Conservation (phyloP, 2,329 filamentous ascomycete species). For the Aspergillus cejpii region DNA sequence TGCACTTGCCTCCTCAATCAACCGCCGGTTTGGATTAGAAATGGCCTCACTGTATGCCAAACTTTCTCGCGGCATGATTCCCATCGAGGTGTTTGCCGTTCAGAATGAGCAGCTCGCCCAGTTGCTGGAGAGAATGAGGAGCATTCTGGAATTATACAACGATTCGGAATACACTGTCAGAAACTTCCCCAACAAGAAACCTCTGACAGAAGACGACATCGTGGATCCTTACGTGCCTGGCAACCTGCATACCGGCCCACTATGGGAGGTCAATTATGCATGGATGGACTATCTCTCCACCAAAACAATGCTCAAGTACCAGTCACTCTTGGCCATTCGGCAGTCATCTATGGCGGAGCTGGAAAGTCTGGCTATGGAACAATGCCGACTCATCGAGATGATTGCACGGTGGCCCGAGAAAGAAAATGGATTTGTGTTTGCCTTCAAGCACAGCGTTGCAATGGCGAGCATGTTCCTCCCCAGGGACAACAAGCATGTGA, state of each 20-base stretch:
- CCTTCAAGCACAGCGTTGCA: constrained; percentile 67
- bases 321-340: constrained; percentile 55
- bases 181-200: constrained; percentile 52
- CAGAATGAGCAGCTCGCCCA: constrained; percentile 54
- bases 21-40: constrained; percentile 70
- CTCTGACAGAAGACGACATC: constrained; percentile 57
- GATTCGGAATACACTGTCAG: constrained; percentile 58
- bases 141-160: constrained; percentile 56
- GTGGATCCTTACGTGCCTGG: constrained; percentile 66
- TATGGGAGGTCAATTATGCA: constrained; percentile 69
- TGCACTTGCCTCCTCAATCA: constrained; percentile 58
- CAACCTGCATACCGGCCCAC: constrained; percentile 60
- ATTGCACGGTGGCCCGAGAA: constrained; percentile 65
- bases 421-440: constrained; percentile 63
- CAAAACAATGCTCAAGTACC: constrained; percentile 71
- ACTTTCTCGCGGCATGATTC: constrained; percentile 58
- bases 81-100: constrained; percentile 55
- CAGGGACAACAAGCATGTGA: constrained; percentile 61
- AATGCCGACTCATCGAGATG: constrained; percentile 72
- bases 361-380: constrained; percentile 56
- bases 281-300: constrained; percentile 72
- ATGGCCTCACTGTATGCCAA: constrained; percentile 71
- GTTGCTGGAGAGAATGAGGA: constrained; percentile 37
- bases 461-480: constrained; percentile 76
- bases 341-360: constrained; percentile 51